Conservation (phyloP, 306 rosid genomes). For the Oxytropis ochrocephala region DNA sequence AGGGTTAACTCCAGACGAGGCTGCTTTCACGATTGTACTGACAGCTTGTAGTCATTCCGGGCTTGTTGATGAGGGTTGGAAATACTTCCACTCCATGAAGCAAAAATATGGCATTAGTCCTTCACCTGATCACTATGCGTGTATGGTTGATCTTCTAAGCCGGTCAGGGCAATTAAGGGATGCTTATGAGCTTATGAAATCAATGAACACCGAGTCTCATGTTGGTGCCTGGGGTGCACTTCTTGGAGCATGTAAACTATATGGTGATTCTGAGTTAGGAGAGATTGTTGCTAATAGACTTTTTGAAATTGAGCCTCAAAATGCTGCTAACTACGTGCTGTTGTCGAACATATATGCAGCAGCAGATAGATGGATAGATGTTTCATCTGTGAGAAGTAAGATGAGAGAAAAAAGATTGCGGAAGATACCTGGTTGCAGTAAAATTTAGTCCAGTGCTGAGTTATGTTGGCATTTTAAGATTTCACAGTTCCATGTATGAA, state of each 20-base stretch:
- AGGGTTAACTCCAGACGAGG: constrained; percentile 62
- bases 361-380: constrained; percentile 60
- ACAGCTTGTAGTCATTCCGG: constrained; percentile 68
- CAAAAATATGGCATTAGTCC: constrained; percentile 39
- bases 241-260: constrained; percentile 65
- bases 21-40: constrained; percentile 65
- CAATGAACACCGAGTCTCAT: constrained; percentile 52
- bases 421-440: constrained; percentile 63
- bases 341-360: constrained; percentile 72
- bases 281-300: constrained; percentile 54
- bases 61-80: constrained; percentile 67
- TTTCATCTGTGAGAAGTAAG: constrained; percentile 52
- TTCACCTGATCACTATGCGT: constrained; percentile 64
- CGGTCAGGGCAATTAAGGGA: constrained; percentile 50
- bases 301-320: constrained; percentile 57
- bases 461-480: not conserved
- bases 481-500: not conserved
- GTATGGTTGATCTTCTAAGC: constrained; percentile 78
- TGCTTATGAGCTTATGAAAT: constrained; percentile 58
- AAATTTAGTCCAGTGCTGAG: constrained; percentile 20
- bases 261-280: constrained; percentile 44
- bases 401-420: constrained; percentile 54
- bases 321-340: constrained; percentile 58
- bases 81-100: constrained; percentile 50
- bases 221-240: constrained; percentile 78